phyloP scores from a whole-genome alignment of 164 flowering plant species.

The Tetrastigma voinierianum region DNA sequence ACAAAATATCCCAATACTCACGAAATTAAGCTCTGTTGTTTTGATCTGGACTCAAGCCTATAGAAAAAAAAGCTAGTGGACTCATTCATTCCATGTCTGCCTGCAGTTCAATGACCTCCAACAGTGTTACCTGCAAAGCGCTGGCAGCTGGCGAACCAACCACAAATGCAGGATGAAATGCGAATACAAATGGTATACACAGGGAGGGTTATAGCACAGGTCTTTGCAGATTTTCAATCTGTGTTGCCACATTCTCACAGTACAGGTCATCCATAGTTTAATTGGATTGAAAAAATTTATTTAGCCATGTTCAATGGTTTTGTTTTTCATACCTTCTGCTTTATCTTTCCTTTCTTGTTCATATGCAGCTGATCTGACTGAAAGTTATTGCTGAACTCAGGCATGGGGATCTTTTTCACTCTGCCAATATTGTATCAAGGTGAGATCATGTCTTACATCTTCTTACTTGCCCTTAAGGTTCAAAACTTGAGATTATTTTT shows the following conservation, averaged over 20 bases:
- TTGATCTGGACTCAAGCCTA: no score
- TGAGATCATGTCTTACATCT: conserved; percentile 21
- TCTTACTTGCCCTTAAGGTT: not conserved
- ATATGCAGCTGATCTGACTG: conserved; percentile 64
- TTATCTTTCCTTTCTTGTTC: conserved; percentile 1
- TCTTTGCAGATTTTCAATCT: conserved; percentile 85
- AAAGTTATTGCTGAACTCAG: conserved; percentile 92
- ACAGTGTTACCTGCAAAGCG: conserved; percentile 92
- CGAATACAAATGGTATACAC: conserved; percentile 32
- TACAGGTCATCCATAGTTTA: conserved; percentile 49
- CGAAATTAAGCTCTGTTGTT: not conserved
- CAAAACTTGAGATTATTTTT: not conserved
- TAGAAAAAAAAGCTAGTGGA: no score
- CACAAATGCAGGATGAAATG: conserved; percentile 40
- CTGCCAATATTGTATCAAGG: conserved; percentile 97
- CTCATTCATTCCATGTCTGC: conserved; percentile 11
- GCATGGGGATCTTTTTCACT: conserved; percentile 87
- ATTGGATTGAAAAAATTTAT: not conserved
- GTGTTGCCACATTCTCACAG: conserved; percentile 80
- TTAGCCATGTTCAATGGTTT: not conserved
- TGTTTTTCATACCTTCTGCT: not conserved
- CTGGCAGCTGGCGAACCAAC: conserved; percentile 48
- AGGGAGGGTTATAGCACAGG: conserved; percentile 78
- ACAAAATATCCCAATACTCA: no score
- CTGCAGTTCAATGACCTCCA: conserved; percentile 88